These are phyloP conservation scores for Entophlyctis luteolus DNA, from an alignment of 192 early-diverging fungal species.

Conservation along the genomic window DNA sequence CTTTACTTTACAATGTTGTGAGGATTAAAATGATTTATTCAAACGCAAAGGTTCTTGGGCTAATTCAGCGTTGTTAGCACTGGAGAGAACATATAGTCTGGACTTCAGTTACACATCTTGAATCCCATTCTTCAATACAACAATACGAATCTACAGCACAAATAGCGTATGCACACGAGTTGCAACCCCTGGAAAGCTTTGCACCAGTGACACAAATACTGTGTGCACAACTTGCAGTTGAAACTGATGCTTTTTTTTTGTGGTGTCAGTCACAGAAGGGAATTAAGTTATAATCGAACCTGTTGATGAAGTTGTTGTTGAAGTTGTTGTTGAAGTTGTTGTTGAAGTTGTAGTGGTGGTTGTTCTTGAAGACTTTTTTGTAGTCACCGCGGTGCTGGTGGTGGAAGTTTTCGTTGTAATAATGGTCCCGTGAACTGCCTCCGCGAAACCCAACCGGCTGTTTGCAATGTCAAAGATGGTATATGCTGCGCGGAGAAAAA, in stretches of 20 bases:
- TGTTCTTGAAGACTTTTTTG: neutral
- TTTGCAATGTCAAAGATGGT: slow-evolving; percentile 40
- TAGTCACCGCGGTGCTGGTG: neutral
- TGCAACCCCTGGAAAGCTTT: neutral
- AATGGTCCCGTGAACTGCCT: slow-evolving; percentile 16
- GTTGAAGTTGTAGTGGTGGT: neutral
- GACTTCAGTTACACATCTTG: neutral
- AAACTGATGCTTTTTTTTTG: neutral
- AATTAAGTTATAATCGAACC: neutral
- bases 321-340: neutral
- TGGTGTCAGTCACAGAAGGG: neutral
- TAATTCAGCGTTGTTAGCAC: too few species aligned
- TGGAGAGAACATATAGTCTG: neutral
- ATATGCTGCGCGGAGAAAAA: slow-evolving; percentile 35
- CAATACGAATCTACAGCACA: neutral
- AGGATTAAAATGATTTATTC: too few species aligned
- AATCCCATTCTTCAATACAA: neutral
- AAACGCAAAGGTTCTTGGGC: too few species aligned
- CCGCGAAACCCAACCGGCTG: slow-evolving; percentile 28
- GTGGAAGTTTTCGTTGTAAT: neutral
- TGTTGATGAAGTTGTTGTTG: neutral
- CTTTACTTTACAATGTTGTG: too few species aligned
- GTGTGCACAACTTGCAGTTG: neutral
- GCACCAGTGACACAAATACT: neutral
- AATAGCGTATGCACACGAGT: neutral